Evolutionary conservation across 179 eudicot species (phyloP).

Genomic region (Beta corolliflora): DNA sequence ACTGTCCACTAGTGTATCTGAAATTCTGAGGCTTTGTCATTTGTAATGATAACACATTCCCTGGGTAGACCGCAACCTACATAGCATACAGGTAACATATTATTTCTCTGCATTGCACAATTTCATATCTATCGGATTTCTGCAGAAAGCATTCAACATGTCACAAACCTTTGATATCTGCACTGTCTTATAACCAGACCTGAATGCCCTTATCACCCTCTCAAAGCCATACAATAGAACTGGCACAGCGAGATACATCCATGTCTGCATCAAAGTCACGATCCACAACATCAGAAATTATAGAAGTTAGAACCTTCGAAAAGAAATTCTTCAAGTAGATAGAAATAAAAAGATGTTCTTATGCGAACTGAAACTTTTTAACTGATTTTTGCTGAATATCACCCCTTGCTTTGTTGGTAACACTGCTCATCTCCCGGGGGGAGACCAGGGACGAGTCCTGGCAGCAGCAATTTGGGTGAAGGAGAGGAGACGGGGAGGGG

Average conservation of each 20-base stretch:
- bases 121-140: not conserved
- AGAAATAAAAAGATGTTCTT: too few relatives aligned
- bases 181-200: constrained; percentile 54
- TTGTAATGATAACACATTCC: constrained; percentile 48
- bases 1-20: constrained; percentile 59
- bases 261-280: constrained; percentile 38
- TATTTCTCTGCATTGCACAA: not conserved
- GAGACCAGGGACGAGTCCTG: too few relatives aligned
- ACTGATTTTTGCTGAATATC: too few relatives aligned
- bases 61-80: constrained; percentile 60
- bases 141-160: not conserved
- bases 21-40: constrained; percentile 59
- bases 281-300: not conserved
- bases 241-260: constrained; percentile 60
- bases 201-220: constrained; percentile 45
- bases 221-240: constrained; percentile 40
- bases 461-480: too few relatives aligned
- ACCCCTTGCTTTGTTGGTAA: too few relatives aligned
- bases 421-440: too few relatives aligned
- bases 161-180: constrained; percentile 43
- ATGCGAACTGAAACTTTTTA: too few relatives aligned
- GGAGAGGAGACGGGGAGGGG: too few relatives aligned
- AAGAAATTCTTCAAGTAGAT: too few relatives aligned
- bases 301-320: too few relatives aligned
- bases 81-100: not conserved